Conservation (phyloP, 1,139 yeast genomes). For the Candida gigantensis region DNA sequence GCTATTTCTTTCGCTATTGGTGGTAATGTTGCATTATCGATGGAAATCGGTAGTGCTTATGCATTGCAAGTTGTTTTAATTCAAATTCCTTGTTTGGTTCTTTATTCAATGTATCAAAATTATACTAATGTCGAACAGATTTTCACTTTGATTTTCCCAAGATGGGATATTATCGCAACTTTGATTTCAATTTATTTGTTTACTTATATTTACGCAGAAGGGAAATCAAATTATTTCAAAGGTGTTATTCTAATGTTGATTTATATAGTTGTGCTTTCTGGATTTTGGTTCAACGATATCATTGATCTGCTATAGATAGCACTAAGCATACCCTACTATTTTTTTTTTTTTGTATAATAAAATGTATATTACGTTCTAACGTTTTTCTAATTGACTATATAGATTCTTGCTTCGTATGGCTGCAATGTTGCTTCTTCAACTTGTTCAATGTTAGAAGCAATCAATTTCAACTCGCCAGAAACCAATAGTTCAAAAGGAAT, state of each 20-base stretch:
- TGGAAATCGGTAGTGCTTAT: constrained; percentile 98
- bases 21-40: constrained; percentile 92
- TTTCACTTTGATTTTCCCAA: constrained; percentile 86
- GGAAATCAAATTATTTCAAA: constrained; percentile 92
- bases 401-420: constrained; percentile 42
- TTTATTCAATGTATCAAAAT: constrained; percentile 62
- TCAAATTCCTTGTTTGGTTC: constrained; percentile 88
- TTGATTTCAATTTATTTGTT: constrained; percentile 84
- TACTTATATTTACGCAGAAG: constrained; percentile 94
- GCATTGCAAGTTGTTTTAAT: constrained; percentile 94
- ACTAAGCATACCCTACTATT: no score
- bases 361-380: background rate
- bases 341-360: background rate
- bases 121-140: constrained; percentile 46
- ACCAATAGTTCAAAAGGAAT: constrained; percentile 28
- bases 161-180: constrained; percentile 92
- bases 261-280: constrained; percentile 74
- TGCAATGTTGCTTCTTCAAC: constrained; percentile 19
- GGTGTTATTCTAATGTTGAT: constrained; percentile 86
- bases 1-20: constrained; percentile 96
- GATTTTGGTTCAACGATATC: constrained; percentile 70
- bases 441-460: constrained; percentile 26
- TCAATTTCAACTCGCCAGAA: constrained; percentile 31
- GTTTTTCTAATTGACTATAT: constrained; percentile 16
- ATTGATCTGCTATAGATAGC: constrained; percentile 26